A percentile compares a stretch with the other conserved stretches of the same genome.
Conservation (phyloP, 73 alveolate genomes). For the Paramecium sonneborni region DNA sequence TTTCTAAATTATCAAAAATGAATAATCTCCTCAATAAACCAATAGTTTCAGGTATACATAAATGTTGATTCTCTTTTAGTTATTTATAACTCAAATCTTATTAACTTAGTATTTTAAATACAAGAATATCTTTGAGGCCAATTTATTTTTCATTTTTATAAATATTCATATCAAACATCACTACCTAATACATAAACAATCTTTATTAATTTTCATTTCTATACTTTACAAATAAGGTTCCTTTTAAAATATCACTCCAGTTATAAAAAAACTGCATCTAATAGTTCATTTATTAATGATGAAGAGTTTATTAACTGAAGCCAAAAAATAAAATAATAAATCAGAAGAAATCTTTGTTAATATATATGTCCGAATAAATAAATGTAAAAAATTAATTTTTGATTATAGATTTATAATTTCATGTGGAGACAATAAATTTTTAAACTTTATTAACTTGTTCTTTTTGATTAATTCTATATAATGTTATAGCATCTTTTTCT, state of each 20-base stretch:
- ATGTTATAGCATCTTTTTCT: not conserved
- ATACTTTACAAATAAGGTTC: slow-evolving; percentile 81
- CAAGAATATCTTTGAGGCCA: slow-evolving; percentile 38
- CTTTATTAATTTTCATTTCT: slow-evolving; percentile 71
- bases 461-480: not conserved
- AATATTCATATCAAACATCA: slow-evolving; percentile 64
- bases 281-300: no score
- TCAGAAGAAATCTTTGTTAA: no score
- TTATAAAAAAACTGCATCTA: slow-evolving; percentile 86
- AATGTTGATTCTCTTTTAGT: slow-evolving; percentile 75
- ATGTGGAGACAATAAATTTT: not conserved
- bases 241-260: slow-evolving; percentile 84
- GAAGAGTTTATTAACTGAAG: no score
- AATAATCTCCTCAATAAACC: slow-evolving; percentile 82
- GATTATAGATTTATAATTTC: no score
- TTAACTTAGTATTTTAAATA: slow-evolving; percentile 65
- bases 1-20: slow-evolving; percentile 72
- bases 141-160: slow-evolving; percentile 63
- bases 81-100: slow-evolving; percentile 75
- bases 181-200: slow-evolving; percentile 76
- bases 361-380: no score
- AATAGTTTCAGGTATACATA: slow-evolving; percentile 80
- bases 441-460: not conserved
- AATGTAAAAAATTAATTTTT: no score
- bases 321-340: no score